Evolutionary conservation across 306 rosid genomes (phyloP).

Genomic region (Begonia masoniana): DNA sequence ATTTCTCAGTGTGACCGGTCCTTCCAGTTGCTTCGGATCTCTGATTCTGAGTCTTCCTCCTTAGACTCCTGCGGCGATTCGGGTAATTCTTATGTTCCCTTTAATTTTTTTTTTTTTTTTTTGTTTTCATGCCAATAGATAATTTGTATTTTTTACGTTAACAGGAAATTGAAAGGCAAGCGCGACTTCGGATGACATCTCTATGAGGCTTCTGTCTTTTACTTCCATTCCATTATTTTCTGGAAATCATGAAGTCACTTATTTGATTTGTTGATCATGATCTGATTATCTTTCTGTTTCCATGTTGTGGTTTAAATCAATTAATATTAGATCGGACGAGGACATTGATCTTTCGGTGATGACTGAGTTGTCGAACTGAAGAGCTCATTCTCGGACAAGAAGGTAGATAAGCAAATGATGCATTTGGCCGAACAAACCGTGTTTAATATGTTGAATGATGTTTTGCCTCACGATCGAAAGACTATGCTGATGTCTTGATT

Average conservation of each 20-base stretch:
- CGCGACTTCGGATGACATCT: conserved; percentile 35
- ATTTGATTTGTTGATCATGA: too few relatives aligned
- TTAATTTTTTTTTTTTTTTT: neutral
- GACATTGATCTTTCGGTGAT: conserved; percentile 57
- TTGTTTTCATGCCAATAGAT: neutral
- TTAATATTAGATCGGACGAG: conserved; percentile 50
- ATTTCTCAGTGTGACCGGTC: conserved; percentile 8
- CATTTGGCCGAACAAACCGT: too few relatives aligned
- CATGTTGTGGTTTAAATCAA: too few relatives aligned
- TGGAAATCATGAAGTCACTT: too few relatives aligned
- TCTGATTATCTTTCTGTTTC: neutral
- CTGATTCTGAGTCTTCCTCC: conserved; percentile 23
- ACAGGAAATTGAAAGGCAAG: conserved; percentile 28
- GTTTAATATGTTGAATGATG: too few relatives aligned
- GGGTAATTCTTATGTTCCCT: conserved; percentile 19
- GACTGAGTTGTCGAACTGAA: conserved; percentile 67
- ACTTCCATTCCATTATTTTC: neutral
- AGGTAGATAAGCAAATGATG: conserved; percentile 31
- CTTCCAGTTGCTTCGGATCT: conserved; percentile 52
- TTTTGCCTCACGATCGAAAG: too few relatives aligned
- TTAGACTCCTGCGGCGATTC: conserved; percentile 12
- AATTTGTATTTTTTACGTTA: neutral
- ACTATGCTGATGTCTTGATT: neutral
- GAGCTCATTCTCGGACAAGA: conserved; percentile 62
- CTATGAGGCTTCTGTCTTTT: conserved; percentile 20